These are phyloP conservation scores for Austroboletus olivaceoglutinosus DNA, from an alignment of 1,284 basidiomycete genomes.

Conservation along the genomic window DNA sequence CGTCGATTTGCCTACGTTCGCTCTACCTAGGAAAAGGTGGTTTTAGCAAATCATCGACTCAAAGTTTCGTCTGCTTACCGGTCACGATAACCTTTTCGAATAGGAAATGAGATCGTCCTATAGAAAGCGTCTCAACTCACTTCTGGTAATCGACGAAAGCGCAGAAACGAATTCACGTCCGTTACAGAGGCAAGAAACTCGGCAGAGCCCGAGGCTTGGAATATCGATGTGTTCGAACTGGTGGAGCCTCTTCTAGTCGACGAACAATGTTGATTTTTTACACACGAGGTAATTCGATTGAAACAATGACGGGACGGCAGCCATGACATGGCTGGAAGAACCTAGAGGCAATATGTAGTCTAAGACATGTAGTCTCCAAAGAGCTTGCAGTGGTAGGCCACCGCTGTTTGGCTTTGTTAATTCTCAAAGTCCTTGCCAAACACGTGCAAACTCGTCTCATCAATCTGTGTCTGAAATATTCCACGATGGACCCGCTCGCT, in stretches of 20 bases:
- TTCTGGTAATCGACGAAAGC: constrained; percentile 49
- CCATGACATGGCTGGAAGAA: constrained; percentile 14
- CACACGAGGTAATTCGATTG: neutral
- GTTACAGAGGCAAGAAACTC: constrained; percentile 47
- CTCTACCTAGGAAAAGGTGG: constrained; percentile 39
- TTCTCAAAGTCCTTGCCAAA: constrained; percentile 24
- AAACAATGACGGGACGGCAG: neutral
- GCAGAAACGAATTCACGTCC: constrained; percentile 41
- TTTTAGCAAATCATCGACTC: neutral
- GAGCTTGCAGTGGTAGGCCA: too few relatives aligned
- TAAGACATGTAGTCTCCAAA: neutral
- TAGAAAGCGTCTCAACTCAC: constrained; percentile 29
- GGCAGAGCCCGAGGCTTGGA: constrained; percentile 39
- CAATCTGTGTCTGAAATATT: neutral
- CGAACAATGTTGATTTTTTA: neutral
- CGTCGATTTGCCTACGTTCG: constrained; percentile 74
- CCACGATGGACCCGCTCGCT: constrained; percentile 30
- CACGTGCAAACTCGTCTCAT: constrained; percentile 20
- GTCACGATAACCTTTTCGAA: constrained; percentile 49
- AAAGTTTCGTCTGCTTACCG: constrained; percentile 34
- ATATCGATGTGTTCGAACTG: constrained; percentile 24
- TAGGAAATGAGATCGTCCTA: neutral
- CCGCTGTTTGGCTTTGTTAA: constrained; percentile 23
- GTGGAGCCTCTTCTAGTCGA: constrained; percentile 15
- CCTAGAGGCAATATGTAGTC: neutral